Evolutionary conservation across 2,329 filamentous ascomycete genomes (phyloP), one percentile per base, ranked within the genome.

Genomic region (Cladophialophora carrionii): DNA sequence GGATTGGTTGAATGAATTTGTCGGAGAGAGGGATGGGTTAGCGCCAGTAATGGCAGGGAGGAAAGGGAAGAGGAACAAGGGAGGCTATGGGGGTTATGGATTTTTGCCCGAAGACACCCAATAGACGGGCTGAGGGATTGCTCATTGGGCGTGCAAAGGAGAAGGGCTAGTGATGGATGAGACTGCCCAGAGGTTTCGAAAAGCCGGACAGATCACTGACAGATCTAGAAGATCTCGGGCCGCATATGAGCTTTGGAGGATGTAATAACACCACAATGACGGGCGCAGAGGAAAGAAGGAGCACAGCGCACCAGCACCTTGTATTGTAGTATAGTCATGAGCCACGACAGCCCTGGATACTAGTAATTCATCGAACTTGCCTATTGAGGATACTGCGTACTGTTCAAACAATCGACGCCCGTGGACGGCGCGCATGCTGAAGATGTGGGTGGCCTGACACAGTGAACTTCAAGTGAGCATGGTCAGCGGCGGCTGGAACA

Each of bases 1-100:
- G 71, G 85, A 89, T 68, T 97, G 92, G 92, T 85, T 91, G 8
- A 76, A 87, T 63, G 80, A 82, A 43, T 95, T 94, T 76, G 87
- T 96, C 60, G 82, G 81, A 14, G 70, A 72, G 29, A 68, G 68
- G 53, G 74, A 73, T 70, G 61, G 56, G 9, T 51, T 58, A 22
- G 24, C 51, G 4, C 54, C 34, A 34, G 55, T 29, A 4, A 26
- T 37, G 51, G 64, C 55, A 41, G 67, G 67, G 48, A 63, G 57
- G 57, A 61, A 58, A 63, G 67, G 64, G n/a, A 52, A 24, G 24
- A 46, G 51, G 26, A 31, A 54, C 24, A 53, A 52, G 26, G 57
- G 46, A 32, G 61, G 59, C 9, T 49, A 32, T 41, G 59, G 29
- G 6, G 52, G 61, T n/a, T 63, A 62, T 32, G 62, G 62, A 14